phyloP scores from a whole-genome alignment of 2,329 filamentous ascomycete genomes.

The Pestalotiopsis sp. region DNA sequence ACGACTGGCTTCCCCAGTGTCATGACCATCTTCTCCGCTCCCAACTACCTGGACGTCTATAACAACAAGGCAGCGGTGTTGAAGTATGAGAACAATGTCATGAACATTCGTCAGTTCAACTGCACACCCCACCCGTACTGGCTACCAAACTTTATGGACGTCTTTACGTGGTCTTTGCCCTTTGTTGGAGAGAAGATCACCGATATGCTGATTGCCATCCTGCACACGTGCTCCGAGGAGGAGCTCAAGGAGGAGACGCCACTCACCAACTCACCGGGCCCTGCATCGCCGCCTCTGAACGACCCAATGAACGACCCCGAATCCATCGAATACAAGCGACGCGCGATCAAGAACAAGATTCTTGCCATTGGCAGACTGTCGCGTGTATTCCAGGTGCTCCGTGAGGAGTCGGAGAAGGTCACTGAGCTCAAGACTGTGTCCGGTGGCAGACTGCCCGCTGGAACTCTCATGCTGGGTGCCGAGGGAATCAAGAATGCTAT shows the following conservation, averaged over 20 bases:
- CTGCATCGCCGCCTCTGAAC: slow-evolving; percentile 72
- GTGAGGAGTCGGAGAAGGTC: slow-evolving; percentile 95
- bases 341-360: slow-evolving; percentile 99
- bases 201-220: slow-evolving; percentile 97
- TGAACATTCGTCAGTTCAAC: slow-evolving; percentile 99
- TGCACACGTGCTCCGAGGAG: slow-evolving; percentile 99
- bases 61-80: slow-evolving; percentile 99
- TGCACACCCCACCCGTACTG: slow-evolving; percentile 99
- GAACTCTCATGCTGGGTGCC: slow-evolving; percentile 95
- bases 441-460: slow-evolving; percentile 88
- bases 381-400: slow-evolving; percentile 96
- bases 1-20: slow-evolving; percentile 98
- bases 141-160: slow-evolving; percentile 99
- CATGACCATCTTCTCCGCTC: slow-evolving; percentile 99
- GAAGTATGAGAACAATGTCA: slow-evolving; percentile 99
- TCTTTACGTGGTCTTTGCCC: slow-evolving; percentile 99
- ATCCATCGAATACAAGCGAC: slow-evolving; percentile 89
- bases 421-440: slow-evolving; percentile 97
- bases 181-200: slow-evolving; percentile 99
- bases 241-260: slow-evolving; percentile 89
- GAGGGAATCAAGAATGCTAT: slow-evolving; percentile 99
- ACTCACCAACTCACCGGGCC: slow-evolving; percentile 69
- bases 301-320: slow-evolving; percentile 67
- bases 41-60: slow-evolving; percentile 98
- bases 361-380: slow-evolving; percentile 95